phyloP scores from a whole-genome alignment of 495 filamentous ascomycete genomes.

The Lasiosphaeria hispida region DNA sequence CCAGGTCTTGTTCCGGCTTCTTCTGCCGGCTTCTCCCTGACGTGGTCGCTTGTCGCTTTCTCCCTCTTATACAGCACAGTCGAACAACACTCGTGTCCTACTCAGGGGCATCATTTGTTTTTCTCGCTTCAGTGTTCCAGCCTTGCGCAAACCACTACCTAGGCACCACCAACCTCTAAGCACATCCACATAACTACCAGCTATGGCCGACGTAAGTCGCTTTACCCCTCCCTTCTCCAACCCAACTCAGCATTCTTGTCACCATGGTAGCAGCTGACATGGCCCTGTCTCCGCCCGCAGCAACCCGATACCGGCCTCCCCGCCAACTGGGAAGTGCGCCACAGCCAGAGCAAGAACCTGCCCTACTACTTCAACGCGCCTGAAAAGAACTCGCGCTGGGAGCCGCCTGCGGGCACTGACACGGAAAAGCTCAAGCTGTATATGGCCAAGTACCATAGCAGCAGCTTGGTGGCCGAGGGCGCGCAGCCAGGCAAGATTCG shows the following conservation, averaged over 20 bases:
- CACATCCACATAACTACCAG: slow-evolving; percentile 1
- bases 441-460: slow-evolving; percentile 79
- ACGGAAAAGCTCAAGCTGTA: slow-evolving; percentile 86
- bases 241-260: neutral
- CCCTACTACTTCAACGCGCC: slow-evolving; percentile 94
- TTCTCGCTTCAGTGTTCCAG: neutral
- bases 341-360: slow-evolving; percentile 94
- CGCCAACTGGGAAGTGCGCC: slow-evolving; percentile 85
- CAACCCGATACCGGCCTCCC: slow-evolving; percentile 76
- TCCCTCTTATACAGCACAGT: neutral
- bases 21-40: slow-evolving; percentile 3
- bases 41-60: neutral
- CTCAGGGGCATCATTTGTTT: neutral
- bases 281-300: neutral
- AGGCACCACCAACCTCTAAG: neutral
- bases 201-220: slow-evolving; percentile 22
- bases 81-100: neutral
- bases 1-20: slow-evolving; percentile 2
- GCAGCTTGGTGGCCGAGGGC: slow-evolving; percentile 40
- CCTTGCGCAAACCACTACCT: neutral
- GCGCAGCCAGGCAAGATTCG: slow-evolving; percentile 77
- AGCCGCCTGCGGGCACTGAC: slow-evolving; percentile 83
- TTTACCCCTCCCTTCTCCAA: neutral
- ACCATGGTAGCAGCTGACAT: neutral
- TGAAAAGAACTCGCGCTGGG: slow-evolving; percentile 87